Conservation (phyloP, 2,329 filamentous ascomycete genomes). For the Fusarium temperatum region DNA sequence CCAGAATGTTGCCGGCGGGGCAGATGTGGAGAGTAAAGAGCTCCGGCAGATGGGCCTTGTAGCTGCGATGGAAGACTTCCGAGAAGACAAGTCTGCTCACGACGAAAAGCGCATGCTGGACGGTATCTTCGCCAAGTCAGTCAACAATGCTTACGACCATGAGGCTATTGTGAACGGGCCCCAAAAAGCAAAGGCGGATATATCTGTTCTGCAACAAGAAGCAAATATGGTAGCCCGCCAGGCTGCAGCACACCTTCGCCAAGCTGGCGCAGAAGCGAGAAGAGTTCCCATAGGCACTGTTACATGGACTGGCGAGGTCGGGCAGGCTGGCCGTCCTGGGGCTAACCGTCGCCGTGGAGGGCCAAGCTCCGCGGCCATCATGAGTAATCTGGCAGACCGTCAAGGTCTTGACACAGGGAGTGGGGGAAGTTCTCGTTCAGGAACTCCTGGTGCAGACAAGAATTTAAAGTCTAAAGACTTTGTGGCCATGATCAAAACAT, state of each 20-base stretch:
- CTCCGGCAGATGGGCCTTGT: slow-evolving; percentile 67
- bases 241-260: slow-evolving; percentile 79
- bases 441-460: slow-evolving; percentile 51
- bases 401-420: slow-evolving; percentile 60
- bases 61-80: slow-evolving; percentile 71
- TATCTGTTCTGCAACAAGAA: slow-evolving; percentile 80
- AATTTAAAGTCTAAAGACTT: slow-evolving; percentile 69
- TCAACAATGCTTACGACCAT: slow-evolving; percentile 93
- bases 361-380: slow-evolving; percentile 62
- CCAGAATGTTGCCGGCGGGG: slow-evolving; percentile 1
- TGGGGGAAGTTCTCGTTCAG: slow-evolving; percentile 57
- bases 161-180: slow-evolving; percentile 88
- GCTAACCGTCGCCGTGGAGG: slow-evolving; percentile 61
- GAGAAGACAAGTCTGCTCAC: slow-evolving; percentile 59
- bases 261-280: slow-evolving; percentile 76
- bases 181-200: slow-evolving; percentile 76
- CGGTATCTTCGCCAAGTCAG: slow-evolving; percentile 85
- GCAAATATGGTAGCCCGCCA: slow-evolving; percentile 81
- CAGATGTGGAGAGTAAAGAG: slow-evolving; percentile 44
- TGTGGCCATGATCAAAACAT: slow-evolving; percentile 77
- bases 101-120: slow-evolving; percentile 84
- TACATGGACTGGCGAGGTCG: slow-evolving; percentile 91
- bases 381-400: slow-evolving; percentile 66
- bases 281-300: slow-evolving; percentile 82
- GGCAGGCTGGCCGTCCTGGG: slow-evolving; percentile 77